Percentiles rank a stretch among this genome's conserved stretches.
Conservation (phyloP, 129 eudicot genomes). For the Centaurea solstitialis region DNA sequence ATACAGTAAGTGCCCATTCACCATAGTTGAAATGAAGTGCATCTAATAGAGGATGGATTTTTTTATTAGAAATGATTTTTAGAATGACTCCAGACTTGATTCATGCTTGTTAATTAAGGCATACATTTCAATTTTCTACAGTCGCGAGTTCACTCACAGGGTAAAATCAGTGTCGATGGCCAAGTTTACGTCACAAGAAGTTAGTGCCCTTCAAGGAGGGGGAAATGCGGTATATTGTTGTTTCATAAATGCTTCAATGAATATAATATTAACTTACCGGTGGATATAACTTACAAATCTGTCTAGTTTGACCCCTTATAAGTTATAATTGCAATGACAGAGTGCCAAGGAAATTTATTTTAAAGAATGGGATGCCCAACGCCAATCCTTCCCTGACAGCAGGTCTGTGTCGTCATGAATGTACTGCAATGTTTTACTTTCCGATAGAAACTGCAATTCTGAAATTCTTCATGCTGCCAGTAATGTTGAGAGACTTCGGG, state of each 20-base stretch:
- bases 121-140: conserved; percentile 22
- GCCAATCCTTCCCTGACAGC: conserved; percentile 82
- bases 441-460: conserved; percentile 3
- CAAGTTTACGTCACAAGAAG: conserved; percentile 74
- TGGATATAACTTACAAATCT: background rate
- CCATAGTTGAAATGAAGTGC: conserved; percentile 5
- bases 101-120: background rate
- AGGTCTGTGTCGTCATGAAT: conserved; percentile 48
- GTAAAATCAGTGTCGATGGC: conserved; percentile 97
- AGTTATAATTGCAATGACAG: conserved; percentile 36
- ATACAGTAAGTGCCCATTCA: conserved; percentile 34
- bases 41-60: background rate
- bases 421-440: conserved; percentile 12
- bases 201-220: conserved; percentile 81
- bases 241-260: background rate
- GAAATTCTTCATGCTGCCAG: conserved; percentile 44
- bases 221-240: conserved; percentile 78
- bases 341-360: conserved; percentile 85
- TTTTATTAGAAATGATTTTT: background rate
- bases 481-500: conserved; percentile 85
- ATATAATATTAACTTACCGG: background rate
- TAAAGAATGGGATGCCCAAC: conserved; percentile 93
- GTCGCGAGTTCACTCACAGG: conserved; percentile 64
- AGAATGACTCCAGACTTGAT: background rate
- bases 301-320: conserved; percentile 17